Evolutionary conservation across 176 grass and related monocot species (phyloP).

Genomic region (Melocanna baccifera): DNA sequence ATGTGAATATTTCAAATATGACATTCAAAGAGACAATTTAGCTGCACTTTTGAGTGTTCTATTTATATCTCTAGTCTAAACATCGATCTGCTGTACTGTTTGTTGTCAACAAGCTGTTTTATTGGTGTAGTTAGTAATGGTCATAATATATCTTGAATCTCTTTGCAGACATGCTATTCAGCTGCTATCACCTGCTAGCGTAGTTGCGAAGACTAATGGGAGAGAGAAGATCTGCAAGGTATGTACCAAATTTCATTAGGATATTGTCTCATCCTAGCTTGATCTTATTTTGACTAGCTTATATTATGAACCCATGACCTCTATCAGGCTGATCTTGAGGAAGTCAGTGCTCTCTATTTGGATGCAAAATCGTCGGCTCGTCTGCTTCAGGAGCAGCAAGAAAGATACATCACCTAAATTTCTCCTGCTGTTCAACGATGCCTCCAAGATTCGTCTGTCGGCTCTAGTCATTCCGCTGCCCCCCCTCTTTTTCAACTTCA

Average conservation of each 20-base stretch:
- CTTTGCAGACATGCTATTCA: constrained; percentile 79
- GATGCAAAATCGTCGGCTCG: constrained; percentile 82
- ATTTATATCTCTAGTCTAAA: neutral
- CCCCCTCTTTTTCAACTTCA: neutral
- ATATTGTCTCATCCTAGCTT: neutral
- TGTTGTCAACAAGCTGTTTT: neutral
- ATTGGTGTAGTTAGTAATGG: neutral
- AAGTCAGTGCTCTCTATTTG: constrained; percentile 66
- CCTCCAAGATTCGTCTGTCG: neutral
- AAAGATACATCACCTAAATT: constrained; percentile 75
- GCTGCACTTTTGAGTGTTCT: neutral
- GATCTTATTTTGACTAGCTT: neutral
- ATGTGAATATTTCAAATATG: neutral
- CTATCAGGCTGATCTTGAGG: constrained; percentile 69
- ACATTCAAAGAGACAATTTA: neutral
- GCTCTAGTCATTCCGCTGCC: neutral
- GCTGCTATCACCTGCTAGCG: constrained; percentile 77
- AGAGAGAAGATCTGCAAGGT: constrained; percentile 97
- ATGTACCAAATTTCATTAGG: neutral
- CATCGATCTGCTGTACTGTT: neutral
- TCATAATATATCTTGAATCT: constrained; percentile 13
- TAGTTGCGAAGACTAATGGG: constrained; percentile 76
- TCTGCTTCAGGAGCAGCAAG: constrained; percentile 90
- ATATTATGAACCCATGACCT: constrained; percentile 15
- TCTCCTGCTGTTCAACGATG: neutral